Evolutionary conservation across 345 rosid species (phyloP).

Genomic region (Microthlaspi erraticum): DNA sequence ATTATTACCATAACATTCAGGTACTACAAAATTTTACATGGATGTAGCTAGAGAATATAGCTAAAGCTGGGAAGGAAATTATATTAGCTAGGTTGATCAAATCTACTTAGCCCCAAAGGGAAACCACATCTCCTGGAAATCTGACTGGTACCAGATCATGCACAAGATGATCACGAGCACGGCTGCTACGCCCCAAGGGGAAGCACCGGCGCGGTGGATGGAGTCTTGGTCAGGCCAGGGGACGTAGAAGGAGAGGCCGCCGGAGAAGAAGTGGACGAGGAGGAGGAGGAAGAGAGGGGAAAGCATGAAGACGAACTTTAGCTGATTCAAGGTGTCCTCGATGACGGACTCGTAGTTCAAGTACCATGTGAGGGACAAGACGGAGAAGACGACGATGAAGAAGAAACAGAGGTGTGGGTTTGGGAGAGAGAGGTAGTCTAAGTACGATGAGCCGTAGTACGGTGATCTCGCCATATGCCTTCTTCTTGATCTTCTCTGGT

Average conservation of each 20-base stretch:
- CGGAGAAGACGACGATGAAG: slow-evolving; percentile 48
- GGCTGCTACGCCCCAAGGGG: slow-evolving; percentile 67
- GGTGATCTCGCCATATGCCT: slow-evolving; percentile 45
- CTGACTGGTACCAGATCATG: slow-evolving; percentile 64
- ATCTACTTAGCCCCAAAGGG: slow-evolving; percentile 50
- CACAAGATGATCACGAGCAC: slow-evolving; percentile 57
- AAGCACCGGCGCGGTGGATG: slow-evolving; percentile 57
- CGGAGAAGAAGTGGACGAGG: slow-evolving; percentile 53
- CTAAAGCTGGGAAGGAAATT: slow-evolving; percentile 14
- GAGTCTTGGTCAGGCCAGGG: slow-evolving; percentile 58
- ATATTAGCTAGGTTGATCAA: not conserved
- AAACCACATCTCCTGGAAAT: slow-evolving; percentile 63
- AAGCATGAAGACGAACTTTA: slow-evolving; percentile 50
- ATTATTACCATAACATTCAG: slow-evolving; percentile 1
- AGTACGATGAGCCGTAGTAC: slow-evolving; percentile 45
- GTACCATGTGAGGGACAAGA: slow-evolving; percentile 59
- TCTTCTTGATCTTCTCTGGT: slow-evolving; percentile 37
- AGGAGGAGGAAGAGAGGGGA: slow-evolving; percentile 56
- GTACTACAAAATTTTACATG: slow-evolving; percentile 30
- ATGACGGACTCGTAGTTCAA: slow-evolving; percentile 58
- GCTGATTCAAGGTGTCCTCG: slow-evolving; percentile 51
- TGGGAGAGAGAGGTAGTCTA: slow-evolving; percentile 45
- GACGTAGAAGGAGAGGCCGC: slow-evolving; percentile 41
- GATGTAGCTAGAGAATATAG: slow-evolving; percentile 22
- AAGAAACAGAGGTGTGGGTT: slow-evolving; percentile 58